Evolutionary conservation across 768 basidiomycete species (phyloP), one percentile per base, ranked within the genome.

Genomic region (Leccinum aurantiacum): DNA sequence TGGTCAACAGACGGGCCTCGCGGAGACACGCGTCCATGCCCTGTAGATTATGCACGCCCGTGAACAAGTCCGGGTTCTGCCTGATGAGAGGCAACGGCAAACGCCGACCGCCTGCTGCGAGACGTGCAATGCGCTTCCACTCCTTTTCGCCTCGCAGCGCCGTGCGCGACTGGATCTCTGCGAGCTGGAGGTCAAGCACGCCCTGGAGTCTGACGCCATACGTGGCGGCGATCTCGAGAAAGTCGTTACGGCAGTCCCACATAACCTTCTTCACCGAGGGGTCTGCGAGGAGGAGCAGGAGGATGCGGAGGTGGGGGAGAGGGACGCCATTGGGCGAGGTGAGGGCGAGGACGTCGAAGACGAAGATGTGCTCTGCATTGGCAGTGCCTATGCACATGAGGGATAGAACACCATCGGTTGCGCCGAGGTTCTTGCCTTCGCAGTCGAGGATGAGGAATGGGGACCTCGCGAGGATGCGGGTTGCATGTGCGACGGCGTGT

Each of bases 211-310:
- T 27, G 24, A 76, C 65, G 2, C 69, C 68, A 33, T 75, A 75
- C 1, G 61, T 52, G 17, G 68, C 54, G 9, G 29, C 62, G 3
- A 80, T 66, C 60, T 79, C 78, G 35, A 74, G 64, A 64, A 66
- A 77, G 63, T 80, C 79, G 65, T 74, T 74, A 2, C 78, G 70
- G 11, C 78, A 78, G 61, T 80, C 79, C 73, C 76, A 80, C 61
- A 77, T 74, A 60, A 80, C 62, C 63, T 79, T 80, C 31, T 69
- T 67, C 37, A 77, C 61, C 2, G 50, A 33, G 13, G 67, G 63
- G 38, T 73, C 65, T 24, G 60, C 63, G 53, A 80, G 71, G 17
- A 60, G 52, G 17, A 60, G 53, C 7, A 71, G 57, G 14, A 79
- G 59, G 17, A 58, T 60, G 2, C 65, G 58, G 19, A 78, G 64